Evolutionary conservation across 163 green algal species (phyloP).

Genomic region (Scenedesmus sp.): DNA sequence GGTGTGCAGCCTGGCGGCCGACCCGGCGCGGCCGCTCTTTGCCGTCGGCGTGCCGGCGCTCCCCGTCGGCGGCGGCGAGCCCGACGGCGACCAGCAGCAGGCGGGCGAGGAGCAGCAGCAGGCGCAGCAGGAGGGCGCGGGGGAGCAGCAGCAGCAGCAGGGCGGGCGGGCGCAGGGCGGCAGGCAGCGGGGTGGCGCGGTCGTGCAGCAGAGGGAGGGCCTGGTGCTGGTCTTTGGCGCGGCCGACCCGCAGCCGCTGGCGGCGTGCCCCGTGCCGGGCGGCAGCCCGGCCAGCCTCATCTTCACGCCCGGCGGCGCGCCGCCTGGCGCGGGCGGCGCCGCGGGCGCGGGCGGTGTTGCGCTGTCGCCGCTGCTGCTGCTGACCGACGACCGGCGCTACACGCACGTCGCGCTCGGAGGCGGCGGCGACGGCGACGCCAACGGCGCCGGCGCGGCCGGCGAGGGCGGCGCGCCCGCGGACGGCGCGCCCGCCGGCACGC

Average conservation of each 20-base stretch:
- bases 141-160: background rate
- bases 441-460: background rate
- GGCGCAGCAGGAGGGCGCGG: background rate
- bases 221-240: slow-evolving; percentile 65
- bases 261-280: slow-evolving; percentile 45
- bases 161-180: background rate
- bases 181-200: background rate
- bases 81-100: background rate
- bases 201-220: slow-evolving; percentile 21
- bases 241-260: slow-evolving; percentile 31
- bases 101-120: background rate
- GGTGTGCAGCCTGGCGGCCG: no score
- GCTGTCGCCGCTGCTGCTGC: slow-evolving; percentile 61
- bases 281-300: slow-evolving; percentile 45
- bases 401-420: slow-evolving; percentile 15
- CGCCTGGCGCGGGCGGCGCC: slow-evolving; percentile 15
- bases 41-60: no score
- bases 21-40: no score
- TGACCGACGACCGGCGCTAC: slow-evolving; percentile 64
- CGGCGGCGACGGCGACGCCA: slow-evolving; percentile 15
- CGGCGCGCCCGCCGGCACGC: slow-evolving; percentile 1
- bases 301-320: slow-evolving; percentile 46
- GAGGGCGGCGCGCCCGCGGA: background rate
- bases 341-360: background rate
- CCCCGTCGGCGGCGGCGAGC: no score